Evolutionary conservation across 768 basidiomycete species (phyloP).

Genomic region (Lyophyllum decastes): DNA sequence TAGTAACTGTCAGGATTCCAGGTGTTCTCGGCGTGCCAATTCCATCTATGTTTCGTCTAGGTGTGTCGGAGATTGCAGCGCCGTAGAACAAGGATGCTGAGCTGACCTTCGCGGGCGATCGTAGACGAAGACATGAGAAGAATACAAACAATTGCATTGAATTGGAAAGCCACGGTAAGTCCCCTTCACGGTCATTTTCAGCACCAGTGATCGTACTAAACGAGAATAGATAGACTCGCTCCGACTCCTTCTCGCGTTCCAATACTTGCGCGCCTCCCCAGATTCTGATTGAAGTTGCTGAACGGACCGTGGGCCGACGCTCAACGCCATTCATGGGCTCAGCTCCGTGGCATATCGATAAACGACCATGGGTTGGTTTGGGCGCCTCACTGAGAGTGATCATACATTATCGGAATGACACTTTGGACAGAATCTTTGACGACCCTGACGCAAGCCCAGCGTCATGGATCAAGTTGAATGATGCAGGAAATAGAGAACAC

Average conservation of each 20-base stretch:
- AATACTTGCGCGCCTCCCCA: background rate
- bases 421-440: background rate
- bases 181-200: background rate
- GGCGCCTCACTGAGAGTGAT: background rate
- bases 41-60: background rate
- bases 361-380: background rate
- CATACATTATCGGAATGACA: background rate
- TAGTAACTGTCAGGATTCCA: background rate
- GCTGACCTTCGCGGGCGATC: background rate
- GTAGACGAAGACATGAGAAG: background rate
- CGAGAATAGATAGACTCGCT: background rate
- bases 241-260: background rate
- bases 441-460: background rate
- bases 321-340: background rate
- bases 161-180: background rate
- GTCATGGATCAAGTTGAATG: background rate
- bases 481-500: background rate
- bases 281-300: background rate
- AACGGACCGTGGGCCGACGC: too few relatives aligned
- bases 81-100: background rate
- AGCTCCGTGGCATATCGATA: background rate
- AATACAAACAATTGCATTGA: background rate
- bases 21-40: background rate
- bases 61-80: background rate
- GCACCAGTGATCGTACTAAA: background rate